These are phyloP conservation scores for Thielaviopsis punctulata DNA, from an alignment of 2,329 filamentous ascomycete species.

Conservation along the genomic window DNA sequence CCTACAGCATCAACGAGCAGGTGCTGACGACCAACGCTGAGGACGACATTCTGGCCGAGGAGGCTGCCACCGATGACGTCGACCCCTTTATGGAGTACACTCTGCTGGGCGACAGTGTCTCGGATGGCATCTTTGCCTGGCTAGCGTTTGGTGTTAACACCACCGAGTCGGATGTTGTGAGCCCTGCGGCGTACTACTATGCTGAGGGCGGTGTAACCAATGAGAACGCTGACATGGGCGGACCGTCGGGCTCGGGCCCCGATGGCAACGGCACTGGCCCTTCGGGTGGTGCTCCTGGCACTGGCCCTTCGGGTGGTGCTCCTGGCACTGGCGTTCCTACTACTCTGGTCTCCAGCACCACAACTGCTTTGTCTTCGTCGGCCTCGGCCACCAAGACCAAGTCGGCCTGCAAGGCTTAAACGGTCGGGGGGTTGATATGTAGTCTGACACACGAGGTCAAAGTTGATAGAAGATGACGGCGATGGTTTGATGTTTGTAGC, in stretches of 20 bases:
- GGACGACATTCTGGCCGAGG: slow-evolving; percentile 30
- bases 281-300: background rate
- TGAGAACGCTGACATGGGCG: background rate
- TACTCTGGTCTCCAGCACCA: background rate
- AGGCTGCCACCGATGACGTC: slow-evolving; percentile 29
- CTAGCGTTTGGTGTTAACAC: slow-evolving; percentile 33
- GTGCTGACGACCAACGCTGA: slow-evolving; percentile 29
- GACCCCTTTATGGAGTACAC: slow-evolving; percentile 43
- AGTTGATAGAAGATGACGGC: too few relatives aligned
- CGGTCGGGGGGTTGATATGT: too few relatives aligned
- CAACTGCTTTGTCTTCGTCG: background rate
- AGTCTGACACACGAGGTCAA: too few relatives aligned
- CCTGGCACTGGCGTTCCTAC: background rate
- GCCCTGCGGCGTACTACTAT: slow-evolving; percentile 19
- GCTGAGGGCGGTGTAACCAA: slow-evolving; percentile 20
- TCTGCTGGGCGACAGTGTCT: slow-evolving; percentile 32
- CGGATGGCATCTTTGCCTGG: slow-evolving; percentile 36
- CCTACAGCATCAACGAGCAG: slow-evolving; percentile 29
- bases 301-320: background rate
- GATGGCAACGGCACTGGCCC: too few relatives aligned
- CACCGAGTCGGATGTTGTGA: slow-evolving; percentile 14
- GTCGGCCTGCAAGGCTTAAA: background rate
- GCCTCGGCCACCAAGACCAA: background rate
- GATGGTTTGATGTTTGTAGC: background rate
- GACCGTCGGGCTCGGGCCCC: background rate